These are phyloP conservation scores for Dianthus caryophyllus DNA, from an alignment of 148 eudicot species.

Conservation along the genomic window DNA sequence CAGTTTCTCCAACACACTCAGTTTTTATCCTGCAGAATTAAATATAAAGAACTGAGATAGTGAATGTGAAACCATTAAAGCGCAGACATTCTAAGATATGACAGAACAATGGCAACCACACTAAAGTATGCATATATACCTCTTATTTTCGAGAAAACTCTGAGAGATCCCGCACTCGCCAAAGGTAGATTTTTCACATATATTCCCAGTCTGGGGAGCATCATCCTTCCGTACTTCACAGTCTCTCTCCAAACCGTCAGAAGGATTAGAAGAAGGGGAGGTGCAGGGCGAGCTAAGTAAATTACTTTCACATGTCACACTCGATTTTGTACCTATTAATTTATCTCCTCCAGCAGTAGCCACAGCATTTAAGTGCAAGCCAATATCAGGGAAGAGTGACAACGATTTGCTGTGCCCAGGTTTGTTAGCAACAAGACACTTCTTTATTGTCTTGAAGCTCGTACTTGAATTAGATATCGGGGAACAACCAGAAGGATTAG, in stretches of 20 bases:
- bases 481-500: constrained; percentile 24
- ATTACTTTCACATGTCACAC: constrained; percentile 29
- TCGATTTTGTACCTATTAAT: constrained; percentile 29
- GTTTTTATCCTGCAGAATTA: constrained; percentile 26
- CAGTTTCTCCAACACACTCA: constrained; percentile 30
- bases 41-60: constrained; percentile 6
- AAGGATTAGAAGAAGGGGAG: constrained; percentile 13
- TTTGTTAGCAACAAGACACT: constrained; percentile 19
- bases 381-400: constrained; percentile 36
- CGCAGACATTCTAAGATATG: not conserved
- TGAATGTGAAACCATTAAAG: not conserved
- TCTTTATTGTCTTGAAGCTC: constrained; percentile 11
- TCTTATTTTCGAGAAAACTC: constrained; percentile 29
- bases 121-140: constrained; percentile 16
- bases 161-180: constrained; percentile 16
- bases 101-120: constrained; percentile 1
- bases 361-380: constrained; percentile 44
- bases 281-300: constrained; percentile 21
- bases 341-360: constrained; percentile 27
- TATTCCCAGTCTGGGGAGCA: constrained; percentile 19
- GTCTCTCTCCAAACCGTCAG: constrained; percentile 12
- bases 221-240: constrained; percentile 12
- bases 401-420: constrained; percentile 22
- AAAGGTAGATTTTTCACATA: constrained; percentile 8
- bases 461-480: constrained; percentile 14